Conservation (phyloP, 306 rosid species). For the Vigna trinervia region DNA sequence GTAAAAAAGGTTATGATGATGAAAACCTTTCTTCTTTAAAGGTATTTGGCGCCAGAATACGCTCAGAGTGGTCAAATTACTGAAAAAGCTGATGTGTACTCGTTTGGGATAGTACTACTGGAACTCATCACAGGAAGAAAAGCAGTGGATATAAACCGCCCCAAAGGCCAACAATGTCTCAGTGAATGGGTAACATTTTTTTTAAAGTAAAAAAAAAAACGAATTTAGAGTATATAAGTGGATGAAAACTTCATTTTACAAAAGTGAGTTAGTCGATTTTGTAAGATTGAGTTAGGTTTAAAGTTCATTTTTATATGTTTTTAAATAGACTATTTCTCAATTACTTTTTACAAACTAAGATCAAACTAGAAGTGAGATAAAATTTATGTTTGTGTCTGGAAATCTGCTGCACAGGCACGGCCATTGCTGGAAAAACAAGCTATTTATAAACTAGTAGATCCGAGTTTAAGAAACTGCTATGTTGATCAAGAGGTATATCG, state of each 20-base stretch:
- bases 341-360: neutral
- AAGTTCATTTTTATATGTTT: no score
- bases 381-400: no score
- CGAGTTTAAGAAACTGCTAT: slow-evolving; percentile 62
- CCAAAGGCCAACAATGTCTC: slow-evolving; percentile 95
- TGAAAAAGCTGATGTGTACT: slow-evolving; percentile 95
- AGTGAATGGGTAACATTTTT: slow-evolving; percentile 81
- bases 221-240: no score
- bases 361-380: no score
- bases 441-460: slow-evolving; percentile 70
- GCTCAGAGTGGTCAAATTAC: slow-evolving; percentile 98
- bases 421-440: slow-evolving; percentile 73
- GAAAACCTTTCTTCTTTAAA: slow-evolving; percentile 37
- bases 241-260: no score
- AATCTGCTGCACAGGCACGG: slow-evolving; percentile 63
- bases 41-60: slow-evolving; percentile 98
- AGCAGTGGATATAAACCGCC: slow-evolving; percentile 81
- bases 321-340: no score
- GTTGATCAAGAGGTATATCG: slow-evolving; percentile 65
- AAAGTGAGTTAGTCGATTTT: no score
- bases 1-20: slow-evolving; percentile 13
- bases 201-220: no score
- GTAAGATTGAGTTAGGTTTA: no score
- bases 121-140: slow-evolving; percentile 94
- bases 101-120: slow-evolving; percentile 86